phyloP scores from a whole-genome alignment of 75 land plant genomes.

The Gnetum montanum region DNA sequence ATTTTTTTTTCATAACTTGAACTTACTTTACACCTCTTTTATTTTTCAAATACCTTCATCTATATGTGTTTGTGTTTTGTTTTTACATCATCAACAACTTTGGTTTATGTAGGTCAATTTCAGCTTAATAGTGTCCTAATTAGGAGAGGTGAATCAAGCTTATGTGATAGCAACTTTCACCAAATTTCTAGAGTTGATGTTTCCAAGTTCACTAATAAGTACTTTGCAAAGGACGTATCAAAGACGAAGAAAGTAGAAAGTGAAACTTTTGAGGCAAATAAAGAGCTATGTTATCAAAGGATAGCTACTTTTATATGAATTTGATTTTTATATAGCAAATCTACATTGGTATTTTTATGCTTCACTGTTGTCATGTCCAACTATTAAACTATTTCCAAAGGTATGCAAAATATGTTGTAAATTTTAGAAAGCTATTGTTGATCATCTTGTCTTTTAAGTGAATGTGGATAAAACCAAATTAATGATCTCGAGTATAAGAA shows the following conservation, averaged over 20 bases:
- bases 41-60: no score
- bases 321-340: neutral
- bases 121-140: slow-evolving; percentile 51
- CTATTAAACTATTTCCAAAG: no score
- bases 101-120: slow-evolving; percentile 41
- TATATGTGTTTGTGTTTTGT: neutral
- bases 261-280: slow-evolving; percentile 41
- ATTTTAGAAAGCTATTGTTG: no score
- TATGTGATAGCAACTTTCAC: slow-evolving; percentile 59
- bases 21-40: no score
- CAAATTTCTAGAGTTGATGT: slow-evolving; percentile 35
- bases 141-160: slow-evolving; percentile 45
- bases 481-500: no score
- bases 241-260: slow-evolving; percentile 43
- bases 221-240: slow-evolving; percentile 24
- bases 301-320: no score
- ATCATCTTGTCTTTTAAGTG: no score
- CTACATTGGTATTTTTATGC: neutral
- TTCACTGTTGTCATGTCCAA: neutral
- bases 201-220: slow-evolving; percentile 28
- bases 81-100: no score
- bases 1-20: no score
- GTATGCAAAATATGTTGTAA: no score
- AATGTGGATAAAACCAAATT: no score
- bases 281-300: slow-evolving; percentile 43